Base-by-base conservation (phyloP, 1,139 yeast genomes). In the Candida pseudocylindracea region DNA sequence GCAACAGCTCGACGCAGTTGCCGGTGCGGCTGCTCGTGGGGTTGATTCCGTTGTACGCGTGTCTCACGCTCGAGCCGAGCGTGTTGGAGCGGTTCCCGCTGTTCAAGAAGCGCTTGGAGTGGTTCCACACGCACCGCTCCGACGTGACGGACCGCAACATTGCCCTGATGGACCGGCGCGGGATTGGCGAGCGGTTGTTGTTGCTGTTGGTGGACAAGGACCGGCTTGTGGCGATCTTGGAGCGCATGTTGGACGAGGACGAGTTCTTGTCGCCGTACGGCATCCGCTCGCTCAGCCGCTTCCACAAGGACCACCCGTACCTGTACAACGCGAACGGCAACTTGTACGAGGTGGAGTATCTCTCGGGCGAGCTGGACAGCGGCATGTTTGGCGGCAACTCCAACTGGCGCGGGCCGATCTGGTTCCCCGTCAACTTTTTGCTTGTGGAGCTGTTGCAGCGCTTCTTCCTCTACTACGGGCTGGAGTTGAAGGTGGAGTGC, bases 381-480 rank as follows among this genome's bases (percentile, higher is more conserved):
- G 94, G 94, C 9, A 67, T 85, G 69, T 85, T 85, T 63, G 96
- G 96, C 36, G 96, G 96, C 41, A 85, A 85, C 49, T 81, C 94
- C 26, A 85, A 83, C 53, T 85, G 96, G 96, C 66, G 96, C 53
- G 96, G 96, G 5, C 95, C 96, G n/a, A 81, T 85, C 45, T 85
- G 96, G 96, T 81, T 85, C 60, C 94, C 96, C 20, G 81, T 83
- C 10, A 83, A 79, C 46, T 85, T 85, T 53, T 57, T 85, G 40
- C 58, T 85, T 33, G 83, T 83, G 36, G 96, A 85, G 55, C 72
- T 94, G 0, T 60, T 85, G 43, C 93, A 85, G 51, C 64, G 94
- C 45, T 83, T 81, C 50, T 83, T 75, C 53, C 60, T 85, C 50
- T 85, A 83, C 57, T 83, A 83, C 49, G 96, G 96, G 12, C 73